These are phyloP conservation scores for Hanseniaspora gamundiae DNA, from an alignment of 1,139 yeast species.

Conservation along the genomic window DNA sequence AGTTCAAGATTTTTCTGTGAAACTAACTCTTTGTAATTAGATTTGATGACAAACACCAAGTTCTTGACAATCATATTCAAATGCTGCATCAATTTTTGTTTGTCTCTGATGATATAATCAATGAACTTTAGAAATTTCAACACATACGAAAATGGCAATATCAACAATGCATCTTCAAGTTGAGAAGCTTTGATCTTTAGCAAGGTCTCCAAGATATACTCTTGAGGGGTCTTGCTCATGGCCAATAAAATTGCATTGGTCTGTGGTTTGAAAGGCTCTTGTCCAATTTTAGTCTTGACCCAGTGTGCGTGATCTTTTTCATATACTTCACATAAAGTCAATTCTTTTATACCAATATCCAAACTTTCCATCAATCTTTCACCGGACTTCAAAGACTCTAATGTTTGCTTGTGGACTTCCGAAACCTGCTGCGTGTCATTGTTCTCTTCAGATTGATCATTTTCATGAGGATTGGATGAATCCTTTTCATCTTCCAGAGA, in stretches of 20 bases:
- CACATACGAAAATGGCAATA: slow-evolving; percentile 81
- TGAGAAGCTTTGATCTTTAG: slow-evolving; percentile 68
- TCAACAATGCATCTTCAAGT: slow-evolving; percentile 81
- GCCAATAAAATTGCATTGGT: slow-evolving; percentile 64
- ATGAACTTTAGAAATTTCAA: slow-evolving; percentile 58
- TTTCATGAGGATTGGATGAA: slow-evolving; percentile 16
- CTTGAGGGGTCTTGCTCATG: slow-evolving; percentile 57
- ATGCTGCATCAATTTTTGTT: slow-evolving; percentile 32
- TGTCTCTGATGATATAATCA: slow-evolving; percentile 54
- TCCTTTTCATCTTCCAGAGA: slow-evolving; percentile 49
- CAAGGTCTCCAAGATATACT: slow-evolving; percentile 64
- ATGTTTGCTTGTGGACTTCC: slow-evolving; percentile 69
- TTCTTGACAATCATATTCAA: slow-evolving; percentile 62
- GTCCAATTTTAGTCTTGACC: slow-evolving; percentile 27
- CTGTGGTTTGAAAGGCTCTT: slow-evolving; percentile 44
- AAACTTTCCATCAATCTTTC: slow-evolving; percentile 88
- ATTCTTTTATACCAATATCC: slow-evolving; percentile 67
- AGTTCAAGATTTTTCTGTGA: slow-evolving; percentile 52
- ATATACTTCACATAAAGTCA: slow-evolving; percentile 46
- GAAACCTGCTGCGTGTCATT: slow-evolving; percentile 26
- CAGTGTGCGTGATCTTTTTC: slow-evolving; percentile 25
- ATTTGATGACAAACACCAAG: slow-evolving; percentile 56
- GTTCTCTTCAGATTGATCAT: slow-evolving; percentile 32
- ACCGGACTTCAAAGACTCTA: slow-evolving; percentile 90
- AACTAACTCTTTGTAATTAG: slow-evolving; percentile 66